Evolutionary conservation across 2,329 filamentous ascomycete species (phyloP).

Genomic region (Rosellinia necatrix): DNA sequence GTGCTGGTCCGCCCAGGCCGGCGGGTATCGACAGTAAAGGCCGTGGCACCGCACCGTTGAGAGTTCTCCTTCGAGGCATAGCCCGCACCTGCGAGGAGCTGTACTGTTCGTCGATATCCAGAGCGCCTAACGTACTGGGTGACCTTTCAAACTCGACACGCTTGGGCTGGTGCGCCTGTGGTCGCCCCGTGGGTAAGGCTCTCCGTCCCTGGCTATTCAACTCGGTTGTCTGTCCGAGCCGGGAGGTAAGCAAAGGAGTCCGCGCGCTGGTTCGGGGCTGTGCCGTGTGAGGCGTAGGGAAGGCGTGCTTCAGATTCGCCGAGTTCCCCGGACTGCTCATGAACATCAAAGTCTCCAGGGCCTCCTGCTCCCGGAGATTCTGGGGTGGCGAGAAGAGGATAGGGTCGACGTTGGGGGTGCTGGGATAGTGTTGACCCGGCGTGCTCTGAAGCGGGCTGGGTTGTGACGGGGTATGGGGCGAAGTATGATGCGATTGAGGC

Average conservation of each 20-base stretch:
- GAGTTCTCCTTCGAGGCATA: conserved; percentile 49
- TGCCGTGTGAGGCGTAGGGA: conserved; percentile 48
- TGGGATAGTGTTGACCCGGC: conserved; percentile 41
- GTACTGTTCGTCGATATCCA: conserved; percentile 52
- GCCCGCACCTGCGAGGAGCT: conserved; percentile 44
- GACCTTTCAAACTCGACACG: conserved; percentile 56
- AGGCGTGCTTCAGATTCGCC: conserved; percentile 61
- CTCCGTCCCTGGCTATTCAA: conserved; percentile 50
- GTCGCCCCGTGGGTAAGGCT: conserved; percentile 55
- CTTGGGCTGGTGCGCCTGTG: conserved; percentile 45
- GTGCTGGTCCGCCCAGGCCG: conserved; percentile 49
- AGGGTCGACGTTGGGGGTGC: conserved; percentile 51
- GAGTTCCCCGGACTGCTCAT: conserved; percentile 81
- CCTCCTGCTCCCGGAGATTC: conserved; percentile 75
- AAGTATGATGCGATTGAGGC: conserved; percentile 54
- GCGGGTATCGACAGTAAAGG: conserved; percentile 52
- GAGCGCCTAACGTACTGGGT: conserved; percentile 48
- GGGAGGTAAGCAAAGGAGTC: conserved; percentile 52
- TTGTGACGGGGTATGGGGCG: conserved; percentile 47
- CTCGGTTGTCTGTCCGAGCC: conserved; percentile 35
- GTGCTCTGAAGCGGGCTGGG: conserved; percentile 48
- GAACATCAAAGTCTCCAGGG: conserved; percentile 78
- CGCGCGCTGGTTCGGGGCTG: conserved; percentile 40
- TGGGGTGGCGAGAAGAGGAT: conserved; percentile 72
- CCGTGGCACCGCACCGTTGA: conserved; percentile 45